phyloP scores from a whole-genome alignment of 257 asterid genomes.

The Buddleja alternifolia region DNA sequence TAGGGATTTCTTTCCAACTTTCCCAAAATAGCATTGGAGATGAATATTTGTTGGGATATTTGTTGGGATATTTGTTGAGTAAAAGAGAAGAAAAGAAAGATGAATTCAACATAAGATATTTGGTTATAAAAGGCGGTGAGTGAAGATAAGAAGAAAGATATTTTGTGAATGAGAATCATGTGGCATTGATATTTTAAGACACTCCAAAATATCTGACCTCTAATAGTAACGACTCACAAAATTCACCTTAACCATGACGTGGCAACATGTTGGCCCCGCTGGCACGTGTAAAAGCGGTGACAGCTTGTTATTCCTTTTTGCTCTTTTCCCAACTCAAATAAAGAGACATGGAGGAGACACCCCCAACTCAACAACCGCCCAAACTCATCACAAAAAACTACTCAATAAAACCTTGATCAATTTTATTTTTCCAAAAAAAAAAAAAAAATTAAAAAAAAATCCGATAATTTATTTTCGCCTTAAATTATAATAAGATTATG shows the following conservation, averaged over 20 bases:
- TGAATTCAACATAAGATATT: too few species aligned
- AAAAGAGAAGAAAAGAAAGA: too few species aligned
- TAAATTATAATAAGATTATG: background rate
- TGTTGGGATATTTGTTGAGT: too few species aligned
- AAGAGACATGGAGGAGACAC: background rate
- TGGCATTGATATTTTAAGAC: conserved; percentile 3
- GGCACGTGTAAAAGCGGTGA: conserved; percentile 49
- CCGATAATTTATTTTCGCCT: too few species aligned
- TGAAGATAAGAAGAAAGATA: background rate
- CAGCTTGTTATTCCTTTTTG: conserved; percentile 37
- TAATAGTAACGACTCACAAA: background rate
- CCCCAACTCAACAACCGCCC: background rate
- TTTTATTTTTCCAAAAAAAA: too few species aligned
- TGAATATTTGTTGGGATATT: too few species aligned
- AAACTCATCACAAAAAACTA: background rate
- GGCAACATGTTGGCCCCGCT: background rate
- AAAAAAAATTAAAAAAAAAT: background rate
- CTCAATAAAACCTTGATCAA: too few species aligned
- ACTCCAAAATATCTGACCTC: conserved; percentile 5
- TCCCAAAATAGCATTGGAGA: too few species aligned
- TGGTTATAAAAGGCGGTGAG: background rate
- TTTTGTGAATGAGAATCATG: background rate
- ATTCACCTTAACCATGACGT: conserved; percentile 5
- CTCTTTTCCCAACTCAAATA: conserved; percentile 6
- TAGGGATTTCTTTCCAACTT: too few species aligned